Evolutionary conservation across 163 green algal species (phyloP), one percentile per base, ranked within the genome.

Genomic region (Scenedesmus sp.): DNA sequence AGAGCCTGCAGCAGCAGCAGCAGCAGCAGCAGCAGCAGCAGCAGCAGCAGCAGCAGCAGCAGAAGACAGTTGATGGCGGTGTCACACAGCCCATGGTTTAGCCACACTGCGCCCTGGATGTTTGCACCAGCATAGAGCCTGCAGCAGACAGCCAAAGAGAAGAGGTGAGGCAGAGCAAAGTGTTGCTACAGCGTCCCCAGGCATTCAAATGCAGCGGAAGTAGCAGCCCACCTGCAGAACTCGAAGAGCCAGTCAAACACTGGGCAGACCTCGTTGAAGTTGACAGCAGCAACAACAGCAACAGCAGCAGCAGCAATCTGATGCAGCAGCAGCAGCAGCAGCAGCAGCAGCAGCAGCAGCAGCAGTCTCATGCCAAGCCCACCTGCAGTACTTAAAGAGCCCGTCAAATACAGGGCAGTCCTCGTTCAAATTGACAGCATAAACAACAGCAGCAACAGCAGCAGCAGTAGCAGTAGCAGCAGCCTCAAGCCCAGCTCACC

Each of bases 41-140:
- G 34, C 34, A 46, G 34, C 34, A 46, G 34, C 34, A 46, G 34
- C 34, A 46, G 98, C 92, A 99, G 94, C 16, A 98, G 98, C 0
- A 98, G 98, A 7, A 97, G 92, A 97, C 98, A 99, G 95, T 99
- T 99, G 95, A 99, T 99, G 55, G 96, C 98, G 20, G 99, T 97
- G 94, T 99, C 98, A 67, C 88, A 95, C n/a, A 96, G 84, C 20
- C 95, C 95, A 79, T 23, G n/a, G 56, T 4, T 26, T 9, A 20
- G n/a, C 26, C 12, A 34, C 26, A 66, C 10, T 6, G 26, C 57
- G 77, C 7, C 57, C 34, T 16, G 4, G 52, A 76, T 46, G 59
- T 56, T 73, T 6, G 82, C 96, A 2, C 95, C 95, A 1, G 96
- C 93, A 74, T 97, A 97, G 16, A 98, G 84, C 73, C 86, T 97